Conservation (phyloP, 179 eudicot genomes). For the Monotropa hypopitys region DNA sequence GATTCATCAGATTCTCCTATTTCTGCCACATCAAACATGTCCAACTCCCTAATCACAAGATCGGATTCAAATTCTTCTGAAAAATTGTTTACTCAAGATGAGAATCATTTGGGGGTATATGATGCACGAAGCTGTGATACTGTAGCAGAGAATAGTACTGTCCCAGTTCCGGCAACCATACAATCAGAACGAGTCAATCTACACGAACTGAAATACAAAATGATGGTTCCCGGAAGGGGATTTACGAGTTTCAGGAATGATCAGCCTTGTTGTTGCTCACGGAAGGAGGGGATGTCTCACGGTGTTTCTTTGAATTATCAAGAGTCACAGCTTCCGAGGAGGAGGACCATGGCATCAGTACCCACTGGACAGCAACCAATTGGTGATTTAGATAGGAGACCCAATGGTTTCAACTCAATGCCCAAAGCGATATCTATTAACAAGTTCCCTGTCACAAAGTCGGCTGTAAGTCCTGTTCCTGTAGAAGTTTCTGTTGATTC, state of each 20-base stretch:
- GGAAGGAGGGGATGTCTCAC: constrained; percentile 33
- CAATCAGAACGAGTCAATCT: constrained; percentile 15
- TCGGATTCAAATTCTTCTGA: constrained; percentile 14
- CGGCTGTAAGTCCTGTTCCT: constrained; percentile 15
- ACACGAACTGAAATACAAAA: constrained; percentile 10
- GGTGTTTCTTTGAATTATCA: constrained; percentile 24
- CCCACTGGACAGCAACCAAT: constrained; percentile 14
- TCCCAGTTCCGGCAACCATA: constrained; percentile 10
- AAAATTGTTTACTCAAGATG: constrained; percentile 9
- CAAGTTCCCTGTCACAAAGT: constrained; percentile 9
- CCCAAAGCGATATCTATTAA: constrained; percentile 9
- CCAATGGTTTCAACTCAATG: constrained; percentile 9
- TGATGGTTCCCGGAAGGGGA: constrained; percentile 11
- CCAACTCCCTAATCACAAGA: constrained; percentile 30
- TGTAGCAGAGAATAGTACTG: constrained; percentile 12
- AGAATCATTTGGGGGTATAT: constrained; percentile 17
- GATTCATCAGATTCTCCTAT: constrained; percentile 43
- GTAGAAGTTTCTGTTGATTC: constrained; percentile 14
- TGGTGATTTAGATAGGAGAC: constrained; percentile 11
- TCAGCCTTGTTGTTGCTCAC: constrained; percentile 38
- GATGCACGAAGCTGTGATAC: constrained; percentile 9
- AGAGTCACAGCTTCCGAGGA: constrained; percentile 29
- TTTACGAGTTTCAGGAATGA: constrained; percentile 14
- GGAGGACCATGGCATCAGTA: constrained; percentile 19
- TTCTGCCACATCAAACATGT: constrained; percentile 43